phyloP scores from a whole-genome alignment of 441 rosid genomes.

The Corymbia citriodora region DNA sequence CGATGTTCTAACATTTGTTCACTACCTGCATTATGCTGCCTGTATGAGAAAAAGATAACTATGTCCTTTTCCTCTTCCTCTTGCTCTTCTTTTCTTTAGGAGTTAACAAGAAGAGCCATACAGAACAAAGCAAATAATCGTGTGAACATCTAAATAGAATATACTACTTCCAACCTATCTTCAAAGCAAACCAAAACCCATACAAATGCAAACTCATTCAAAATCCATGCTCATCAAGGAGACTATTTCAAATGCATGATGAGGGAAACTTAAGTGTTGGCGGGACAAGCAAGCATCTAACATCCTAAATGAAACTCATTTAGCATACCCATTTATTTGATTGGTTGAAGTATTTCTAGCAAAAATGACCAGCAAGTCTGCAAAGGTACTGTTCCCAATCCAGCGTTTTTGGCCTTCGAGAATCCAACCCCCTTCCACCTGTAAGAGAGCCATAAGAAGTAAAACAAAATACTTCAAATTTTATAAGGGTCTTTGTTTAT shows the following conservation, averaged over 20 bases:
- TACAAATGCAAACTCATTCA: background rate
- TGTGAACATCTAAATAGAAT: background rate
- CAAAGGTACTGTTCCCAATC: slow-evolving; percentile 97
- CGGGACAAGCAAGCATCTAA: background rate
- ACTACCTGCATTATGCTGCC: background rate
- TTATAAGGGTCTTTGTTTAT: background rate
- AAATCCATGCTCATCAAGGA: background rate
- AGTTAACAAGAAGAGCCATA: background rate
- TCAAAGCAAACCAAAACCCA: background rate
- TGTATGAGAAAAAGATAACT: background rate
- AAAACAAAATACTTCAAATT: background rate
- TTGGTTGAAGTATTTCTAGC: slow-evolving; percentile 78
- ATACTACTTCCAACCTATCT: background rate
- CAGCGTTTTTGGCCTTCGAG: slow-evolving; percentile 94
- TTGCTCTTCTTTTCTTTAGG: background rate
- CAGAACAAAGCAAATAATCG: background rate
- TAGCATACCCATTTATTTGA: slow-evolving; percentile 82
- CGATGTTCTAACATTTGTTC: background rate
- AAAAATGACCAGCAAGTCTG: slow-evolving; percentile 72
- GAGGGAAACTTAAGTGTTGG: background rate
- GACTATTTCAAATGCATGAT: background rate
- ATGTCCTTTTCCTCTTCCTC: background rate
- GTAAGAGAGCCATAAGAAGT: background rate
- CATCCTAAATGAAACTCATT: background rate
- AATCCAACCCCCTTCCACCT: slow-evolving; percentile 94